Percentiles rank a stretch among this genome's conserved stretches.
Evolutionary conservation across 192 early-diverging fungal species (phyloP).

Genomic region (Umbelopsis sp.): DNA sequence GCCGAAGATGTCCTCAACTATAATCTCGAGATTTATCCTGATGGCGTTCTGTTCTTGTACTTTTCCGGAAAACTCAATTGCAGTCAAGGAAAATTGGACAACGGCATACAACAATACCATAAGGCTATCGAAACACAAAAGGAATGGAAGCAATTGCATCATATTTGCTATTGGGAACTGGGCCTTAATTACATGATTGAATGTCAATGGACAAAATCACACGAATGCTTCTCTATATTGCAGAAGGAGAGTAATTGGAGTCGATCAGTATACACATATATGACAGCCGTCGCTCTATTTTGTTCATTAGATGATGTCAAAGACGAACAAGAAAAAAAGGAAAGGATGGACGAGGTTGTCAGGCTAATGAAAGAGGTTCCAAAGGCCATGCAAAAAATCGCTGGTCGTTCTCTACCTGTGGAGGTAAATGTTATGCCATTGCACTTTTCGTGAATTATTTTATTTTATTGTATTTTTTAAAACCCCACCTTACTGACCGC

Average conservation of each 20-base stretch:
- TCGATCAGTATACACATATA: constrained; percentile 78
- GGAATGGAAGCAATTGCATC: constrained; percentile 77
- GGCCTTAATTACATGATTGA: constrained; percentile 66
- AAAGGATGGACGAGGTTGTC: constrained; percentile 44
- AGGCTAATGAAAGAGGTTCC: constrained; percentile 71
- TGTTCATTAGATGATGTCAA: constrained; percentile 23
- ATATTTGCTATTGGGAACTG: constrained; percentile 85
- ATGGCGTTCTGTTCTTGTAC: constrained; percentile 74
- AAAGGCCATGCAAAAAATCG: constrained; percentile 70
- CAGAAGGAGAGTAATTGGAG: constrained; percentile 85
- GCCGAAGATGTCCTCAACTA: constrained; percentile 58
- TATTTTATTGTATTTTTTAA: no score
- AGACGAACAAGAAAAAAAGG: constrained; percentile 41
- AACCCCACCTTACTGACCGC: background rate
- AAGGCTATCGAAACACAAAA: constrained; percentile 54
- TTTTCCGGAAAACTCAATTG: constrained; percentile 67
- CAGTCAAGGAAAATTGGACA: constrained; percentile 53
- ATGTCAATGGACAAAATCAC: constrained; percentile 60
- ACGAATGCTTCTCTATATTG: constrained; percentile 62
- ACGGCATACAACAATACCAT: constrained; percentile 63
- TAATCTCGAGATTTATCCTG: constrained; percentile 59
- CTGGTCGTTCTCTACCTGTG: constrained; percentile 82
- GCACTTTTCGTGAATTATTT: no score
- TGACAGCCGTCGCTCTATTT: constrained; percentile 66
- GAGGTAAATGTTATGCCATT: constrained; percentile 51